A percentile compares a stretch with the other conserved stretches of the same genome.
Evolutionary conservation across 2,329 filamentous ascomycete species (phyloP).

Genomic region (Claviceps pusilla): DNA sequence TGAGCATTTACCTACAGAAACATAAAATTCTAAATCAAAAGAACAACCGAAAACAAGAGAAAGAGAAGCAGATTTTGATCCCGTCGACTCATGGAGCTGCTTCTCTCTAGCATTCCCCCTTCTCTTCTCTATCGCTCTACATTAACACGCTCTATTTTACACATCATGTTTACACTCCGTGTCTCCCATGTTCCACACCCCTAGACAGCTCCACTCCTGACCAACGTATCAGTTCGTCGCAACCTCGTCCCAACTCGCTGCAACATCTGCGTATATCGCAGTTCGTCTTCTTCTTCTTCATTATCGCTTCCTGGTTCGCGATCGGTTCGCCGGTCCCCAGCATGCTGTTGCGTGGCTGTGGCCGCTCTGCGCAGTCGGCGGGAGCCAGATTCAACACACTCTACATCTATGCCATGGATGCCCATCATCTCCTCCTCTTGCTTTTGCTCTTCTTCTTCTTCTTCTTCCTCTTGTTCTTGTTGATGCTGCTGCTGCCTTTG

Average conservation of each 20-base stretch:
- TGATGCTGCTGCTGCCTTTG: background rate
- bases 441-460: background rate
- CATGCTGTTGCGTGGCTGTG: background rate
- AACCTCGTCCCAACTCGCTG: conserved; percentile 31
- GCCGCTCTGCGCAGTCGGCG: conserved; percentile 6
- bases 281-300: conserved; percentile 8
- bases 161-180: background rate
- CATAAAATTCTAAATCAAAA: no score
- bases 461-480: background rate
- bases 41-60: no score
- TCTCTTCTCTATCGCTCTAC: background rate
- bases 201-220: conserved; percentile 16
- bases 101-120: background rate
- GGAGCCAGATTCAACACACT: background rate
- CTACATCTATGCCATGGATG: background rate
- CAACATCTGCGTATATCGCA: conserved; percentile 30
- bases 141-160: background rate
- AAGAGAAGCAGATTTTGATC: no score
- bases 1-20: background rate
- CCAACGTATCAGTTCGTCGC: conserved; percentile 16
- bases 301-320: background rate
- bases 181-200: background rate
- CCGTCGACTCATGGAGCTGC: no score
- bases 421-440: background rate
- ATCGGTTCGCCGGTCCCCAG: background rate